A percentile compares a stretch with the other conserved stretches of the same genome.
Evolutionary conservation across 2,329 filamentous ascomycete species (phyloP).

Genomic region (Ophiostoma sp.): DNA sequence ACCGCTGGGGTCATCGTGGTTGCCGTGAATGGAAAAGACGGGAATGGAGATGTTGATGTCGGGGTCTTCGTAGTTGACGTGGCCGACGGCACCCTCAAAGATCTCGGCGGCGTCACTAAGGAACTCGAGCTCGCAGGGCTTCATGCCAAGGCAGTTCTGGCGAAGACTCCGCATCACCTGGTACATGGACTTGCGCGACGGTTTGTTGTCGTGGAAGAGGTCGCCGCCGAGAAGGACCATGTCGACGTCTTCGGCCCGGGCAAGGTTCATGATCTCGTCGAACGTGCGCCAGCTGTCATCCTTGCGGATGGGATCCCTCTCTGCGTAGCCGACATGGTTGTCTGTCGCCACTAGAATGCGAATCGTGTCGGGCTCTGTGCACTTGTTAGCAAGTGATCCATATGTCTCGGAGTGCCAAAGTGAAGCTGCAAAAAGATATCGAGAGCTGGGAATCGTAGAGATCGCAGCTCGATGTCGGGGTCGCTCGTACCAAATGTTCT

Average conservation of each 20-base stretch:
- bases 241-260: conserved; percentile 77
- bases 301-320: conserved; percentile 87
- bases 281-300: conserved; percentile 97
- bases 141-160: conserved; percentile 90
- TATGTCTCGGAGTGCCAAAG: not conserved
- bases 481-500: not conserved
- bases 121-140: conserved; percentile 91
- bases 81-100: conserved; percentile 81
- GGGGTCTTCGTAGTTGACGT: conserved; percentile 96
- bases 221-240: conserved; percentile 96
- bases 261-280: conserved; percentile 88
- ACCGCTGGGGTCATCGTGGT: conserved; percentile 96
- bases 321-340: conserved; percentile 95
- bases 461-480: not conserved
- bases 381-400: not conserved
- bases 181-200: conserved; percentile 90
- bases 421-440: not conserved
- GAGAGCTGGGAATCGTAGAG: not conserved
- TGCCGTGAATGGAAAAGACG: conserved; percentile 96
- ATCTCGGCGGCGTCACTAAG: conserved; percentile 87
- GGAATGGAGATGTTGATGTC: conserved; percentile 97
- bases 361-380: conserved; percentile 69
- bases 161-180: conserved; percentile 94
- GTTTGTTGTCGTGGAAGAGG: conserved; percentile 97
- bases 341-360: conserved; percentile 91